Evolutionary conservation across 2,329 filamentous ascomycete species (phyloP).

Genomic region (Fusarium buxicola): DNA sequence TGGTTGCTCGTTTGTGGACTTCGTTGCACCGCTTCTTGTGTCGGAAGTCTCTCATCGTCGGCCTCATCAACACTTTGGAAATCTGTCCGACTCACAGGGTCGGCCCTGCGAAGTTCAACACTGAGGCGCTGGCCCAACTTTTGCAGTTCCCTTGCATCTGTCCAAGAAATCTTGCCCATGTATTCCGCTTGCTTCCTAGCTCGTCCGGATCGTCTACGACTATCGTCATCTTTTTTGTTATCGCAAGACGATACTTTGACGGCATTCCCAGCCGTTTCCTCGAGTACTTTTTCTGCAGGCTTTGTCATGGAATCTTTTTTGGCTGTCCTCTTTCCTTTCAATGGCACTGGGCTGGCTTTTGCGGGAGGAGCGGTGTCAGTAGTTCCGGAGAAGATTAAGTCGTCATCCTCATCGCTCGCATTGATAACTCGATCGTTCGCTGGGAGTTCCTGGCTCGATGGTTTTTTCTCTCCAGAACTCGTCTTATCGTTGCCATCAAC

Average conservation of each 20-base stretch:
- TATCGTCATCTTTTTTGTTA: slow-evolving; percentile 18
- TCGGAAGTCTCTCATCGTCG: neutral
- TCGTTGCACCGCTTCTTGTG: neutral
- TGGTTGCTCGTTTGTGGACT: neutral
- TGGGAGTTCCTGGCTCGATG: neutral
- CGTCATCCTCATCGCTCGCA: slow-evolving; percentile 44
- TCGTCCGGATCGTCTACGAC: slow-evolving; percentile 44
- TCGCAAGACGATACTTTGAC: neutral
- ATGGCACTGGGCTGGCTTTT: neutral
- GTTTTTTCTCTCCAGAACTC: neutral
- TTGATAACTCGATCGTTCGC: slow-evolving; percentile 11
- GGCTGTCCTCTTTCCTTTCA: neutral
- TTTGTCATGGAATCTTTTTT: neutral
- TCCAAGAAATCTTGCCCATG: slow-evolving; percentile 48
- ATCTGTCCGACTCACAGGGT: slow-evolving; percentile 12
- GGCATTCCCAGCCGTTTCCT: slow-evolving; percentile 3
- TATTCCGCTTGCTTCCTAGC: slow-evolving; percentile 47
- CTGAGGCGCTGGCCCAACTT: slow-evolving; percentile 17
- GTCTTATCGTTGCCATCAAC: slow-evolving; percentile 5
- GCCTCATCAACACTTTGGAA: slow-evolving; percentile 25
- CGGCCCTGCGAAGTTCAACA: slow-evolving; percentile 25
- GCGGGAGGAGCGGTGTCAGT: neutral
- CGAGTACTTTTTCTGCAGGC: neutral
- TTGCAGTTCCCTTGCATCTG: slow-evolving; percentile 34
- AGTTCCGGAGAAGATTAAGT: slow-evolving; percentile 27